A percentile compares a stretch with the other conserved stretches of the same genome.
These are phyloP conservation scores for Aspergillus hortae DNA, from an alignment of 2,329 filamentous ascomycete species.

Conservation along the genomic window DNA sequence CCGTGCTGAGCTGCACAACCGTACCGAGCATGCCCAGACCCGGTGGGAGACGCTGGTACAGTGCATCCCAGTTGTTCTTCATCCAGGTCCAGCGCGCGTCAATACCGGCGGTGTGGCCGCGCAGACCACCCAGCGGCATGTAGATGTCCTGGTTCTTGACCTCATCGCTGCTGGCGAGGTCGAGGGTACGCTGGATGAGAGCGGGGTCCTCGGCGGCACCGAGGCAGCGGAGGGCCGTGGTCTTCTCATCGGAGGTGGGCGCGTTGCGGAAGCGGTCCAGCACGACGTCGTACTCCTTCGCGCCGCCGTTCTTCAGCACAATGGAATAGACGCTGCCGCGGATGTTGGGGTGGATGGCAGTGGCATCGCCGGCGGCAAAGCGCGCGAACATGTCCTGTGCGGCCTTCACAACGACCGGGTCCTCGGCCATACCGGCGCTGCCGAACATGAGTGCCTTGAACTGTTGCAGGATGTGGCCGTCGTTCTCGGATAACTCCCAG, in stretches of 20 bases:
- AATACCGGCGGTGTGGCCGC: slow-evolving; percentile 73
- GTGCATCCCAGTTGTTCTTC: slow-evolving; percentile 80
- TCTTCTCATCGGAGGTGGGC: slow-evolving; percentile 80
- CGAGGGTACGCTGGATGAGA: slow-evolving; percentile 77
- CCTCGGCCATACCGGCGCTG: slow-evolving; percentile 74
- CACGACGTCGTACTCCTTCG: slow-evolving; percentile 78
- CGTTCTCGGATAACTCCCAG: slow-evolving; percentile 79
- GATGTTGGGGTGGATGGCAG: slow-evolving; percentile 87
- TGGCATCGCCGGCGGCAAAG: slow-evolving; percentile 73
- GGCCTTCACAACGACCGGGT: slow-evolving; percentile 71
- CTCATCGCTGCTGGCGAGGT: slow-evolving; percentile 70
- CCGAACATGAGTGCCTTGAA: slow-evolving; percentile 93
- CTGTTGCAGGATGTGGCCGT: slow-evolving; percentile 87
- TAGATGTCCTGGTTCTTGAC: slow-evolving; percentile 96
- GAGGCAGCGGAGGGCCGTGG: slow-evolving; percentile 79
- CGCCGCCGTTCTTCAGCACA: slow-evolving; percentile 76
- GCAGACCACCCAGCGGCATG: slow-evolving; percentile 75
- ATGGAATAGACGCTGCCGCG: slow-evolving; percentile 83
- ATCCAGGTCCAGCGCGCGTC: slow-evolving; percentile 79
- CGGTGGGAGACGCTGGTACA: slow-evolving; percentile 80
- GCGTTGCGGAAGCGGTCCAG: slow-evolving; percentile 72
- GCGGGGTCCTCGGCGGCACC: slow-evolving; percentile 74
- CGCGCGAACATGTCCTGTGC: slow-evolving; percentile 88
- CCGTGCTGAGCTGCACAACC: slow-evolving; percentile 78
- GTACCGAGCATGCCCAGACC: slow-evolving; percentile 79